A percentile compares a stretch with the other conserved stretches of the same genome.
These are phyloP conservation scores for Pterocarpus macrocarpus DNA, from an alignment of 306 rosid genomes.

Conservation along the genomic window DNA sequence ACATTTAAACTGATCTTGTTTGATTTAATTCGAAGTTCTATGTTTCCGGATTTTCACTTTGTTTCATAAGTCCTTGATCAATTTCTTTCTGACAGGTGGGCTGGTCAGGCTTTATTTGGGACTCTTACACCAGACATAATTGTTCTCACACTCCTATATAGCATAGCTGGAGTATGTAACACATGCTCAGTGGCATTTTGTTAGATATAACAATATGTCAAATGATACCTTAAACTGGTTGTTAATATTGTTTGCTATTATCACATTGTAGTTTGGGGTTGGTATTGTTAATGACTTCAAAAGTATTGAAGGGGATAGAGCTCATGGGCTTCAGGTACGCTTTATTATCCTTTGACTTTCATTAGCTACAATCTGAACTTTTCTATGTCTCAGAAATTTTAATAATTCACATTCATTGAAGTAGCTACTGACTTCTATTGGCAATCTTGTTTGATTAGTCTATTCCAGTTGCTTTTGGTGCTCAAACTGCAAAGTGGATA, in stretches of 20 bases:
- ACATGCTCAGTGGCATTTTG: constrained; percentile 31
- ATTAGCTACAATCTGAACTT: constrained; percentile 6
- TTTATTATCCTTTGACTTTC: constrained; percentile 19
- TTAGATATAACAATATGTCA: constrained; percentile 25
- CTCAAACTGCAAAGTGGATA: constrained; percentile 98
- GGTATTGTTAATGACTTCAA: constrained; percentile 98
- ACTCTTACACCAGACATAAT: constrained; percentile 90
- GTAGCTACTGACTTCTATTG: constrained; percentile 44
- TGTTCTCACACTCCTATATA: constrained; percentile 88
- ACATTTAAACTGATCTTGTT: constrained; percentile 12
- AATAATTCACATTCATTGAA: constrained; percentile 28
- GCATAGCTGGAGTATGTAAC: constrained; percentile 94
- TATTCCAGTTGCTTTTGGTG: constrained; percentile 96
- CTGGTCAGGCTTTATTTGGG: constrained; percentile 99
- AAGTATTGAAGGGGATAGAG: constrained; percentile 98
- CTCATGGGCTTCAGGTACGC: constrained; percentile 93
- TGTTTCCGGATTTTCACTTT: constrained; percentile 9
- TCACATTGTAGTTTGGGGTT: constrained; percentile 80
- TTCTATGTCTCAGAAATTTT: constrained; percentile 29
- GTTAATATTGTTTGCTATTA: constrained; percentile 24
- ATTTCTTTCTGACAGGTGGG: constrained; percentile 81
- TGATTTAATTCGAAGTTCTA: constrained; percentile 2
- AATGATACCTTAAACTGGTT: constrained; percentile 7
- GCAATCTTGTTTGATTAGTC: constrained; percentile 70
- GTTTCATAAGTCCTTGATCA: constrained; percentile 20